A percentile compares a stretch with the other conserved stretches of the same genome.
Conservation (phyloP, 192 early-diverging fungal species). For the Linnemannia exigua region DNA sequence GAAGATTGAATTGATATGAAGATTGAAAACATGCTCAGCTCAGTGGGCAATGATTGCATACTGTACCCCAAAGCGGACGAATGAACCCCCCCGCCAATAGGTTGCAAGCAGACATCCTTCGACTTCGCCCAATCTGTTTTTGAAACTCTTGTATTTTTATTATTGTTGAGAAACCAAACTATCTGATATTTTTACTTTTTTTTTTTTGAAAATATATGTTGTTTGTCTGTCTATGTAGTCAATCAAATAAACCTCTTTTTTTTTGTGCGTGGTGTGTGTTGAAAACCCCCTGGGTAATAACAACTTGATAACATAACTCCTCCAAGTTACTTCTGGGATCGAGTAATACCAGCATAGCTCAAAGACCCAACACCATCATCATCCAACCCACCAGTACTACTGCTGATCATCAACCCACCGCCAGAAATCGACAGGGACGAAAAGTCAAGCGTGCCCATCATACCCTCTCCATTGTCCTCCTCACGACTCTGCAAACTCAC, state of each 20-base stretch:
- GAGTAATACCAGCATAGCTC: conserved; percentile 10
- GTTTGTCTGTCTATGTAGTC: too few relatives aligned
- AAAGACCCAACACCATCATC: background rate
- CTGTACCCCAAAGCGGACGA: too few relatives aligned
- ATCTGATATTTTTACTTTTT: background rate
- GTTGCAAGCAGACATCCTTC: too few relatives aligned
- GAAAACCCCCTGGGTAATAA: background rate
- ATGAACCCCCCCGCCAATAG: too few relatives aligned
- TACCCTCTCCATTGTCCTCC: background rate
- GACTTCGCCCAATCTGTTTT: too few relatives aligned
- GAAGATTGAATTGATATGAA: too few relatives aligned
- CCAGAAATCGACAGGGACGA: conserved; percentile 21
- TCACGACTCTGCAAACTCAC: conserved; percentile 13
- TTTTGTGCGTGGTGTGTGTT: background rate
- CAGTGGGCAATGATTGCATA: too few relatives aligned
- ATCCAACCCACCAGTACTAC: background rate
- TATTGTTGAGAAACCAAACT: too few relatives aligned
- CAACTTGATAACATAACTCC: background rate
- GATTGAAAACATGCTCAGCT: too few relatives aligned
- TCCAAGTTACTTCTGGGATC: background rate
- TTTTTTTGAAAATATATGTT: background rate
- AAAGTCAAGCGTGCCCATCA: conserved; percentile 2
- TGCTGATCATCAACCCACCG: background rate
- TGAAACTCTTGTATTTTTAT: too few relatives aligned
- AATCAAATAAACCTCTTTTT: background rate